These are phyloP conservation scores for Crassisporium funariophilum DNA, from an alignment of 768 basidiomycete genomes.

Conservation along the genomic window DNA sequence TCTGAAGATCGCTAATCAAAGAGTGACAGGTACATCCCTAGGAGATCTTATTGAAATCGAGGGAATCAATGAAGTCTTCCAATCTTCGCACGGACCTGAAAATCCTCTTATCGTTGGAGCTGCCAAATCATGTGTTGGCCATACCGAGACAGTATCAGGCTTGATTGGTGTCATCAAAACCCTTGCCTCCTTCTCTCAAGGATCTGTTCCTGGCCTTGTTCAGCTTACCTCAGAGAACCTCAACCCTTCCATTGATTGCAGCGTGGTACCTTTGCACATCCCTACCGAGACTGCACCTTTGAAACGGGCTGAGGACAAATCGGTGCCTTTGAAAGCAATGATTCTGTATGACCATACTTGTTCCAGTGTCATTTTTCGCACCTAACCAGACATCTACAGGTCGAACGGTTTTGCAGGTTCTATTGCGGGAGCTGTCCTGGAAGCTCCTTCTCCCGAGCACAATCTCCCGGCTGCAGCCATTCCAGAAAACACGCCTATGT, in stretches of 20 bases:
- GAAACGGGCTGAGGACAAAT: conserved; percentile 15
- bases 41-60: conserved; percentile 40
- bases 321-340: conserved; percentile 27
- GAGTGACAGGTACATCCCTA: conserved; percentile 29
- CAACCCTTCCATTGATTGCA: conserved; percentile 35
- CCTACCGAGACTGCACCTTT: conserved; percentile 22
- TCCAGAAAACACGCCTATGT: conserved; percentile 21
- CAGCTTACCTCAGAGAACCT: conserved; percentile 31
- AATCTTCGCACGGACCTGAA: conserved; percentile 28
- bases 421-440: conserved; percentile 34
- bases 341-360: conserved; percentile 29
- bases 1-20: background rate
- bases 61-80: conserved; percentile 38
- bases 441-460: conserved; percentile 26
- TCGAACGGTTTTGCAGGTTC: conserved; percentile 41
- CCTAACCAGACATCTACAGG: conserved; percentile 19
- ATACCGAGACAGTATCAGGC: conserved; percentile 35
- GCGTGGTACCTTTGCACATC: conserved; percentile 32
- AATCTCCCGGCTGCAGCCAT: conserved; percentile 11
- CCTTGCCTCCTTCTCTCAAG: conserved; percentile 26
- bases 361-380: background rate
- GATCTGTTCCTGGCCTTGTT: conserved; percentile 32
- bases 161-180: conserved; percentile 34
- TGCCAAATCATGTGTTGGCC: conserved; percentile 35
- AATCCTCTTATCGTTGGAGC: conserved; percentile 36